Evolutionary conservation across 2,329 filamentous ascomycete genomes (phyloP), one percentile per base, ranked within the genome.

Genomic region (Talaromyces rugulosus): DNA sequence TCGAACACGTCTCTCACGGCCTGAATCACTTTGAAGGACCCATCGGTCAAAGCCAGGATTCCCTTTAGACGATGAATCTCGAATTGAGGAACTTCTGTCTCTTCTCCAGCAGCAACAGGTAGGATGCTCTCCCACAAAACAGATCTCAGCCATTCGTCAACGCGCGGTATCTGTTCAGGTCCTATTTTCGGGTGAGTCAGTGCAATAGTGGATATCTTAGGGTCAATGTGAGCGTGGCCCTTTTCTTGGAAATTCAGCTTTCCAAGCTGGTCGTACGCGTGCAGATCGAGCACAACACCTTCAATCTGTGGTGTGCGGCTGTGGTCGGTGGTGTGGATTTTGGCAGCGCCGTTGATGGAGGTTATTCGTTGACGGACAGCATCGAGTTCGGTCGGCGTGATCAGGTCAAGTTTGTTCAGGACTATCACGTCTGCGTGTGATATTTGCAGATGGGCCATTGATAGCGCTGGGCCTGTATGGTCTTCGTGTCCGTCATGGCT

Each of bases 361-460:
- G 83, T 80, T 59, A 98, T 87, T 53, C 95, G 85, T 16, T 85
- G 81, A 65, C 82, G 83, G 7, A 97, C 90, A 0, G 72, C 76
- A n/a, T 85, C 77, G 0, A 98, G 82, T 69, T 96, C 87, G 6
- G 84, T 78, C 1, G 83, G 74, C 5, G 83, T 85, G 3, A 98
- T 92, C 3, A 97, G 81, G 72, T 99, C 95, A 3, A 88, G 83
- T 75, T 99, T 99, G 79, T 99, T 99, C 68, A 99, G 86, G 44
- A 99, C 86, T 52, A 99, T 85, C 8, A 98, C 92, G 76, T 99
- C 95, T 6, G 95, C 95, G 70, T 99, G 94, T 1, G 92, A 97
- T 63, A 99, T 96, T 71, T 99, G 95, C 55, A 98, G 84, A 75
- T 99, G 95, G 0, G 95, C 95, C 2, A 91, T 96, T 0, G 94